Base-by-base conservation (phyloP, 257 asterid genomes). In the Striga asiatica region DNA sequence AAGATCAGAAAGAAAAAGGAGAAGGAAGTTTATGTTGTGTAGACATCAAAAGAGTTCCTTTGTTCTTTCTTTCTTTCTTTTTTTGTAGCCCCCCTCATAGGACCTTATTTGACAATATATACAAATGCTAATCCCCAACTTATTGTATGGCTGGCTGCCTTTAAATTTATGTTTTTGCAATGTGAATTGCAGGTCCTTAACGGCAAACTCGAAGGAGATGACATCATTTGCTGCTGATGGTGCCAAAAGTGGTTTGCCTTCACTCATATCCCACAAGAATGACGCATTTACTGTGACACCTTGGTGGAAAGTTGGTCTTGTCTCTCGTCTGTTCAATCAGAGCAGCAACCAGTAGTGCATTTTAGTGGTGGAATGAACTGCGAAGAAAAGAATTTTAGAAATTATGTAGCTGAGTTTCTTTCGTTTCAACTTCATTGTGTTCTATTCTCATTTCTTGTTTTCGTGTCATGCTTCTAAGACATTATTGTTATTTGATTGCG, bases 221-320 rank as follows among this genome's bases (percentile, higher is more conserved):
- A 50, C 71, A 51, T 53, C 80, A 51, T n/a, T n/a, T n/a, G 58
- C 58, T n/a, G 66, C 53, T 19, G 65, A 60, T 43, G 50, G 27
- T 43, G 50, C 50, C 51, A 51, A 31, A 42, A 66, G 66, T 29
- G 76, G 81, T 64, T 62, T 72, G 54, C 88, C 91, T 42, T 8
- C 72, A 35, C 85, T 86, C 32, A 76, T 86, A 76, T 61, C 80
- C 57, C 71, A 54, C 66, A 83, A 80, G 64, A 72, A 65, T 1
- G 81, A 66, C 57, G 18, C 71, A 19, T 32, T 78, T 4, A 7
- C 78, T 3, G 79, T 80, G 64, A 86, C 94, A 28, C 91, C 93
- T 1, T 86, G 96, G 96, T 89, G 96, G 98, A 86, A 55, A 68
- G 78, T 75, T 65, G 95, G 93, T 9, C 53, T 75, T 21, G 71